A percentile compares a stretch with the other conserved stretches of the same genome.
Evolutionary conservation across 2,329 filamentous ascomycete genomes (phyloP).

Genomic region (Monilinia laxa): DNA sequence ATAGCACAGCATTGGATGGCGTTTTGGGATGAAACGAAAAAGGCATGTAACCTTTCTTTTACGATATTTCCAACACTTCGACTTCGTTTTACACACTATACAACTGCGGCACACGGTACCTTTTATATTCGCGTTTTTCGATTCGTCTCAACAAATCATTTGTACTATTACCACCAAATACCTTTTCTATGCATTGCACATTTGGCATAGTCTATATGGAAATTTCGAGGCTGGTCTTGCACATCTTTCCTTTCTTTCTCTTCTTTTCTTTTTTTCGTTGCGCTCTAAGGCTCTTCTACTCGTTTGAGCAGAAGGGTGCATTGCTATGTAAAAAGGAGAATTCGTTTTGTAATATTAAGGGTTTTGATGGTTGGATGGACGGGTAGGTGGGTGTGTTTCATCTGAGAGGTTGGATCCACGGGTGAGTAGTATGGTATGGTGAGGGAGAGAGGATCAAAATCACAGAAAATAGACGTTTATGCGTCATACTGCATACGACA

Average conservation of each 20-base stretch:
- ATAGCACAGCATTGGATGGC: slow-evolving; percentile 5
- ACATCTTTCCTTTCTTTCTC: neutral
- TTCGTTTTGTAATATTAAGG: neutral
- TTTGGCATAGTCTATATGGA: neutral
- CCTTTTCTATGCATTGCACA: neutral
- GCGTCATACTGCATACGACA: neutral
- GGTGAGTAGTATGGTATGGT: neutral
- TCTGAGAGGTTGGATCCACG: neutral
- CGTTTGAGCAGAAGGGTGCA: neutral
- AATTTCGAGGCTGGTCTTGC: neutral
- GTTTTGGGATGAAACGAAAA: neutral
- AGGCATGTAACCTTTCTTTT: neutral
- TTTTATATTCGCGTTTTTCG: neutral
- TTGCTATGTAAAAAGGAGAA: neutral
- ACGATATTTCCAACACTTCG: neutral
- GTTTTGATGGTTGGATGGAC: neutral
- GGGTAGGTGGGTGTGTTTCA: neutral
- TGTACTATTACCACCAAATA: neutral
- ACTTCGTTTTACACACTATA: neutral
- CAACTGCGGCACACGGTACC: neutral
- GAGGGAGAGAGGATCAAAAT: neutral
- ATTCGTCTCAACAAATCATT: neutral
- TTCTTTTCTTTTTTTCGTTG: neutral
- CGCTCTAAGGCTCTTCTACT: neutral
- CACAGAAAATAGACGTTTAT: neutral